Percentiles rank a stretch among this genome's conserved stretches.
phyloP scores from a whole-genome alignment of 2,329 filamentous ascomycete species.

The Colletotrichum spaethianum region DNA sequence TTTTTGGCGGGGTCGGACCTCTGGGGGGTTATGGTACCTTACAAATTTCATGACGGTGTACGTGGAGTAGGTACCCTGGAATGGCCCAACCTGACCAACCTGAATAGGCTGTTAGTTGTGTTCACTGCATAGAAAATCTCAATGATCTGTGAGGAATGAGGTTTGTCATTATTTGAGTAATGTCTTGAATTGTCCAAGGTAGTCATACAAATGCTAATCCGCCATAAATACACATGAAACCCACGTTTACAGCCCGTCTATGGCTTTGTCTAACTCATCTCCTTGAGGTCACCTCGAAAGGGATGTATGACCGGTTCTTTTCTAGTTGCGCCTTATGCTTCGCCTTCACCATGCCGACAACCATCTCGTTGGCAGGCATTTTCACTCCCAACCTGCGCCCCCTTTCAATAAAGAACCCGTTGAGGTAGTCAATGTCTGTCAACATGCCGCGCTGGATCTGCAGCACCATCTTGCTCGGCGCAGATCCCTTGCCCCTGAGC shows the following conservation, averaged over 20 bases:
- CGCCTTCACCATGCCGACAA: conserved; percentile 80
- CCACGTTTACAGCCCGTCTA: background rate
- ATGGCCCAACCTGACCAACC: background rate
- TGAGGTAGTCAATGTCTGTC: conserved; percentile 88
- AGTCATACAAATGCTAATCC: conserved; percentile 26
- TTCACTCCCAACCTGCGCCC: conserved; percentile 81
- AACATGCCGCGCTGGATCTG: conserved; percentile 72
- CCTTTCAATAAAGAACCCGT: conserved; percentile 86
- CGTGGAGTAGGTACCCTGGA: background rate
- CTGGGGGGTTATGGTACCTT: conserved; percentile 8
- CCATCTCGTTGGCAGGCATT: conserved; percentile 79
- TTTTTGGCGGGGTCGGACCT: conserved; percentile 40
- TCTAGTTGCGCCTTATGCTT: conserved; percentile 63
- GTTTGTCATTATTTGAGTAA: background rate
- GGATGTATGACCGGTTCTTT: conserved; percentile 51
- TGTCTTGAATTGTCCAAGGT: background rate
- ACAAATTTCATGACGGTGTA: conserved; percentile 20
- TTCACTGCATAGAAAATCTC: background rate
- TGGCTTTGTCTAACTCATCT: conserved; percentile 18
- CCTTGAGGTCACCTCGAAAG: conserved; percentile 53
- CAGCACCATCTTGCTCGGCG: conserved; percentile 75
- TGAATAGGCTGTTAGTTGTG: background rate
- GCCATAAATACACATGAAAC: conserved; percentile 11
- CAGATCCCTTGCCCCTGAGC: conserved; percentile 69
- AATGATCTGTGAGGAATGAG: background rate